These are phyloP conservation scores for Ilyonectria sp. DNA, from an alignment of 2,329 filamentous ascomycete genomes.

Conservation along the genomic window DNA sequence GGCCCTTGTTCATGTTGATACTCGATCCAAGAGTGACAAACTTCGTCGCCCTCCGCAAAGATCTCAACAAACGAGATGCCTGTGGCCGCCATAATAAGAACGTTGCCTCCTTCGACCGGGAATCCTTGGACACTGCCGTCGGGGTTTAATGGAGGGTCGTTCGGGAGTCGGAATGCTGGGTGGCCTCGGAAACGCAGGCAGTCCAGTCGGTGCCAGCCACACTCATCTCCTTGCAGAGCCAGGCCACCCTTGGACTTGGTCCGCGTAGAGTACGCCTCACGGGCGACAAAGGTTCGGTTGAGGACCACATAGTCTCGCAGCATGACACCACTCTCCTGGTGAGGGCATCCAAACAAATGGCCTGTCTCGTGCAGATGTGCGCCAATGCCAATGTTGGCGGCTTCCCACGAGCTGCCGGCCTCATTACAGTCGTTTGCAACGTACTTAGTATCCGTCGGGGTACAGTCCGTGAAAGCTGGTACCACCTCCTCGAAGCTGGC, in stretches of 20 bases:
- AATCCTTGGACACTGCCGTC: constrained; percentile 90
- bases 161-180: constrained; percentile 88
- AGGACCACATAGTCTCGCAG: constrained; percentile 87
- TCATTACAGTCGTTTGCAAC: constrained; percentile 91
- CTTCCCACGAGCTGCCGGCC: constrained; percentile 92
- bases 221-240: constrained; percentile 85
- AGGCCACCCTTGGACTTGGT: constrained; percentile 87
- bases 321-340: constrained; percentile 95
- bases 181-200: constrained; percentile 90
- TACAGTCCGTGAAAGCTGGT: constrained; percentile 91
- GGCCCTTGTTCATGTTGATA: constrained; percentile 75
- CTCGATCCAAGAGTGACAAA: constrained; percentile 87
- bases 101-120: constrained; percentile 83
- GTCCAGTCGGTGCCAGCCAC: constrained; percentile 92
- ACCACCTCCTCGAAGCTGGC: constrained; percentile 91
- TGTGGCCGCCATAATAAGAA: constrained; percentile 83
- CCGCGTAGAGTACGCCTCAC: constrained; percentile 89
- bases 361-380: constrained; percentile 94
- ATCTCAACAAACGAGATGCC: constrained; percentile 91
- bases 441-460: constrained; percentile 83
- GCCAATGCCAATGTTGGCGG: constrained; percentile 94
- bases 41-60: constrained; percentile 82
- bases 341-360: constrained; percentile 90
- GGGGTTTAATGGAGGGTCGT: constrained; percentile 73
- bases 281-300: constrained; percentile 85